These are phyloP conservation scores for Solanum clarkiae DNA, from an alignment of 257 asterid species.

Conservation along the genomic window DNA sequence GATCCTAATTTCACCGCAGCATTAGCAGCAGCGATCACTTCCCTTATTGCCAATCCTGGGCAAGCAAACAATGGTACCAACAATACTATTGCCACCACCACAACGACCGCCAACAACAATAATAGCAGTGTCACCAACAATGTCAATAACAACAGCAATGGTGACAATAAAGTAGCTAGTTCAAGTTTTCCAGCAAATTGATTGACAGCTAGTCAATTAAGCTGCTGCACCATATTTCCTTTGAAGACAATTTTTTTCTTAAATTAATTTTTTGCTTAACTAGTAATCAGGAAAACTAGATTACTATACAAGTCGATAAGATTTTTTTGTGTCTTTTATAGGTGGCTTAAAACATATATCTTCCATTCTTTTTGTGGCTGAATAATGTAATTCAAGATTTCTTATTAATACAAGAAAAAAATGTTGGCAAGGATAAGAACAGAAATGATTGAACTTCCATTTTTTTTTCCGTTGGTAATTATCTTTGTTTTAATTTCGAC, in stretches of 20 bases:
- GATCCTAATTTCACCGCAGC: conserved; percentile 85
- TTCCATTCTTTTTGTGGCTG: background rate
- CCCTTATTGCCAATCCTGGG: conserved; percentile 42
- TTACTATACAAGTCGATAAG: background rate
- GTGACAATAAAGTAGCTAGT: conserved; percentile 24
- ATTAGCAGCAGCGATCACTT: conserved; percentile 61
- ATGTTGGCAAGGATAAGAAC: background rate
- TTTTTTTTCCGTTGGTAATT: background rate
- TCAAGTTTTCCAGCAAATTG: conserved; percentile 30
- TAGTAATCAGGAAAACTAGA: background rate
- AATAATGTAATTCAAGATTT: conserved; percentile 1
- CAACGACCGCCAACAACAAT: conserved; percentile 9
- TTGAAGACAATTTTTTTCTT: background rate
- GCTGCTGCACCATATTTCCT: background rate
- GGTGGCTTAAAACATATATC: background rate
- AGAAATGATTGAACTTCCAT: background rate
- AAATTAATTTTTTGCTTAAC: background rate
- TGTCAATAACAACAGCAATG: conserved; percentile 26
- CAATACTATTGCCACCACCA: background rate
- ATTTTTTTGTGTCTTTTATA: background rate
- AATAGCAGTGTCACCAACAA: conserved; percentile 15
- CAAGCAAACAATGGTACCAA: conserved; percentile 15
- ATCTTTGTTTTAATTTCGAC: background rate
- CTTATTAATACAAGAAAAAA: background rate
- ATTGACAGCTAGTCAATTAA: background rate